A percentile compares a stretch with the other conserved stretches of the same genome.
phyloP scores from a whole-genome alignment of 306 rosid genomes.

The Echinosophora koreensis region DNA sequence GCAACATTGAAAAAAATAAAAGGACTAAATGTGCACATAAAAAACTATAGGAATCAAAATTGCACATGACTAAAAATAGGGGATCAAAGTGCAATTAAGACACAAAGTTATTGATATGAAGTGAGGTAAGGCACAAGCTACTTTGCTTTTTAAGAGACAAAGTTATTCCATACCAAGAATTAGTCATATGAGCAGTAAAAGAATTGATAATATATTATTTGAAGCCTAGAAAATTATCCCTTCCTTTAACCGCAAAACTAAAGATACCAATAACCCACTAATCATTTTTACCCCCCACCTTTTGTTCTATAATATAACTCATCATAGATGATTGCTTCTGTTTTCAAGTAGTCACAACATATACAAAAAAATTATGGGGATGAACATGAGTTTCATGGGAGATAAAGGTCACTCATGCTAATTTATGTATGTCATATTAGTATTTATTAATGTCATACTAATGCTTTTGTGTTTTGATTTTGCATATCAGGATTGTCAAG shows the following conservation, averaged over 20 bases:
- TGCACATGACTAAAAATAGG: too few relatives aligned
- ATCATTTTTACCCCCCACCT: neutral
- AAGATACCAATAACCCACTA: constrained; percentile 35
- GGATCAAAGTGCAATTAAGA: too few relatives aligned
- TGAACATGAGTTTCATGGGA: constrained; percentile 49
- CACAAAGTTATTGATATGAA: too few relatives aligned
- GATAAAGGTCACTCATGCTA: constrained; percentile 67
- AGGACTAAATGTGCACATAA: too few relatives aligned
- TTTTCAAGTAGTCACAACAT: constrained; percentile 9
- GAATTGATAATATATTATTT: neutral
- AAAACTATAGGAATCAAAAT: too few relatives aligned
- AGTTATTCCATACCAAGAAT: constrained; percentile 38
- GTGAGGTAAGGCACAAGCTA: neutral
- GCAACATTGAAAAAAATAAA: too few relatives aligned
- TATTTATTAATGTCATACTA: neutral
- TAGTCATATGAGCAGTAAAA: constrained; percentile 21
- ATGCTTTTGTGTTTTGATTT: constrained; percentile 28
- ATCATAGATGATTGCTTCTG: constrained; percentile 25
- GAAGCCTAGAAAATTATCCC: constrained; percentile 45
- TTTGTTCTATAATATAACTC: constrained; percentile 12
- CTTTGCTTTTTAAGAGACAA: neutral
- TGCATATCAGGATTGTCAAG: constrained; percentile 50
- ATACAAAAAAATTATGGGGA: constrained; percentile 51
- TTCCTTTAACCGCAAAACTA: constrained; percentile 55
- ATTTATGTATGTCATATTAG: too few relatives aligned